Conservation (phyloP, 345 rosid species). For the Pistacia atlantica region DNA sequence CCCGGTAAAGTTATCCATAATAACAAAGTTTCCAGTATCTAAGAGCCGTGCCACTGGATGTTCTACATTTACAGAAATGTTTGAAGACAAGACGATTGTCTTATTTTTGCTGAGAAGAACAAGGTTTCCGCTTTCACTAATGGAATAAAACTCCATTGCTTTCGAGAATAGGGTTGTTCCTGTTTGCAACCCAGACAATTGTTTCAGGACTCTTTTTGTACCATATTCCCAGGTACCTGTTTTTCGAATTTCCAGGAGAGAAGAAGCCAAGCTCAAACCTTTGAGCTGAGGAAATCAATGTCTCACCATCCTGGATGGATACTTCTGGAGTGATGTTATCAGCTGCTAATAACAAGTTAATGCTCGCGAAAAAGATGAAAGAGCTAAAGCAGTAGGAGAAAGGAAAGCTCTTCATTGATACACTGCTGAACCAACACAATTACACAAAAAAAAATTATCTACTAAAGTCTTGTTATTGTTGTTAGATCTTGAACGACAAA, state of each 20-base stretch:
- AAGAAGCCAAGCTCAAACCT: constrained; percentile 38
- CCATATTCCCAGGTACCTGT: constrained; percentile 48
- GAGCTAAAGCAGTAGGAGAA: background rate
- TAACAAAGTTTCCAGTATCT: constrained; percentile 50
- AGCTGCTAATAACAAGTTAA: background rate
- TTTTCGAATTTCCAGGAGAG: constrained; percentile 22
- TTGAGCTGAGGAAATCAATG: background rate
- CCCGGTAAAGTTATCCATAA: constrained; percentile 16
- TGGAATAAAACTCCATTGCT: constrained; percentile 24
- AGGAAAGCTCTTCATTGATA: background rate
- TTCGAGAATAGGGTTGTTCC: constrained; percentile 32
- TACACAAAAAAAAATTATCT: no score
- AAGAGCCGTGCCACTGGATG: constrained; percentile 37
- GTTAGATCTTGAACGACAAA: no score
- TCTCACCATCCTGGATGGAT: constrained; percentile 22
- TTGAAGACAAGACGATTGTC: constrained; percentile 35
- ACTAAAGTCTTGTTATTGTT: no score
- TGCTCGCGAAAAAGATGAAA: background rate
- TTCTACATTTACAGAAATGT: constrained; percentile 14
- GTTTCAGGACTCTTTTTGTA: constrained; percentile 28
- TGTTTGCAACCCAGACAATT: constrained; percentile 51
- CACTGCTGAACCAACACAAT: background rate
- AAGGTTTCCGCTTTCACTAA: constrained; percentile 27
- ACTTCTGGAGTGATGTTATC: constrained; percentile 19
- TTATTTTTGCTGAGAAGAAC: constrained; percentile 26